phyloP scores from a whole-genome alignment of 352 stramenopile genomes.

The Halophytophthora polymorphica region DNA sequence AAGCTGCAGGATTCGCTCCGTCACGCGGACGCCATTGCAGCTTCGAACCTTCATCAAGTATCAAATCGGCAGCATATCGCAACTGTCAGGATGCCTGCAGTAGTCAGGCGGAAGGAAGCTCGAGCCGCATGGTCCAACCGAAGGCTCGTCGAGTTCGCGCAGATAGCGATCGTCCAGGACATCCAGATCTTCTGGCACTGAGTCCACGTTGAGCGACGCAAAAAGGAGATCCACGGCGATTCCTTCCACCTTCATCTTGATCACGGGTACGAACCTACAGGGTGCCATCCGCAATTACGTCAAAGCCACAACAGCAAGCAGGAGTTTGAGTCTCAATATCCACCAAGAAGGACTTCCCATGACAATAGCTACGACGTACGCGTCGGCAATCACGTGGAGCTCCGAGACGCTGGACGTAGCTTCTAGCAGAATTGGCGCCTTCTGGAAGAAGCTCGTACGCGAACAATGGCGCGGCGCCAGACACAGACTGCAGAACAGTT shows the following conservation, averaged over 20 bases:
- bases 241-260: conserved; percentile 92
- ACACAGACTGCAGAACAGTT: conserved; percentile 52
- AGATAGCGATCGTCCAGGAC: conserved; percentile 81
- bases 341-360: neutral
- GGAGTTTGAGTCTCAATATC: neutral
- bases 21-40: conserved; percentile 95
- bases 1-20: conserved; percentile 91
- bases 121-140: conserved; percentile 17
- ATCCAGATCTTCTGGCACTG: conserved; percentile 62
- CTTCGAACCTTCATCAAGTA: conserved; percentile 61
- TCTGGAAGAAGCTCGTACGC: conserved; percentile 87
- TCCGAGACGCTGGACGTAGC: conserved; percentile 59
- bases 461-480: conserved; percentile 79
- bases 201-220: conserved; percentile 65
- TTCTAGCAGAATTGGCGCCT: conserved; percentile 77
- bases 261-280: conserved; percentile 85
- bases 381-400: conserved; percentile 83
- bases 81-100: conserved; percentile 16
- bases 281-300: neutral
- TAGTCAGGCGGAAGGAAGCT: conserved; percentile 29
- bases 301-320: neutral
- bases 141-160: conserved; percentile 89
- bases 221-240: conserved; percentile 95
- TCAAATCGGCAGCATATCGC: neutral
- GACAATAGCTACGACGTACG: conserved; percentile 54